phyloP scores from a whole-genome alignment of 2,329 filamentous ascomycete genomes.

The Penicillium corylophilum region DNA sequence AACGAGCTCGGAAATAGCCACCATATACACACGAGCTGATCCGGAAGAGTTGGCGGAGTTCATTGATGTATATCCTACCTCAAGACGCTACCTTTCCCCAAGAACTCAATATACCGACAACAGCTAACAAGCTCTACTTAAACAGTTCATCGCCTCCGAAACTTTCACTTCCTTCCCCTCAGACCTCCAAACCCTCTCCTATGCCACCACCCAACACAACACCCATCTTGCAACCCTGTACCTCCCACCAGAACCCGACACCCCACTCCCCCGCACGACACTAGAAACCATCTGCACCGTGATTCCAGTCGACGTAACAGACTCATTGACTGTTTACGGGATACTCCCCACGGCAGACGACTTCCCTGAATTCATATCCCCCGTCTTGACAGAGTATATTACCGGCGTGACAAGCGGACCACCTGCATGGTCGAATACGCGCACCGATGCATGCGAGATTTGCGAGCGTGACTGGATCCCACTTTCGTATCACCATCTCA shows the following conservation, averaged over 20 bases:
- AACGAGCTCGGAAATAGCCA: conserved; percentile 5
- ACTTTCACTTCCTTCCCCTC: conserved; percentile 66
- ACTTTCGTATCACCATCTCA: conserved; percentile 80
- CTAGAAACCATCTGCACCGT: conserved; percentile 53
- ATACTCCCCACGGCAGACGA: conserved; percentile 54
- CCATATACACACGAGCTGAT: conserved; percentile 34
- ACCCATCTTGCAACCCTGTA: conserved; percentile 56
- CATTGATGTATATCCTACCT: conserved; percentile 56
- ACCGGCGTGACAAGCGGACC: conserved; percentile 59
- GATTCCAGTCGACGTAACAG: conserved; percentile 61
- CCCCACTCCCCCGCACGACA: conserved; percentile 55
- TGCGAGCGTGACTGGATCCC: conserved; percentile 73
- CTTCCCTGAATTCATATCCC: conserved; percentile 58
- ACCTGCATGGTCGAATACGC: conserved; percentile 61
- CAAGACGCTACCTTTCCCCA: neutral
- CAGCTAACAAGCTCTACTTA: neutral
- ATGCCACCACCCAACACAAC: conserved; percentile 56
- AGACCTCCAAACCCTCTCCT: conserved; percentile 61
- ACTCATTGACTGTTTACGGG: conserved; percentile 67
- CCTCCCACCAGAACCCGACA: conserved; percentile 30
- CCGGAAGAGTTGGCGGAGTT: conserved; percentile 76
- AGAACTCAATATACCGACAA: neutral
- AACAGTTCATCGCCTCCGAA: conserved; percentile 67
- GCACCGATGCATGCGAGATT: conserved; percentile 67
- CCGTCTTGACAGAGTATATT: conserved; percentile 65